These are phyloP conservation scores for Kluyveromyces dobzhanskii DNA, from an alignment of 805 yeast species.

Conservation along the genomic window DNA sequence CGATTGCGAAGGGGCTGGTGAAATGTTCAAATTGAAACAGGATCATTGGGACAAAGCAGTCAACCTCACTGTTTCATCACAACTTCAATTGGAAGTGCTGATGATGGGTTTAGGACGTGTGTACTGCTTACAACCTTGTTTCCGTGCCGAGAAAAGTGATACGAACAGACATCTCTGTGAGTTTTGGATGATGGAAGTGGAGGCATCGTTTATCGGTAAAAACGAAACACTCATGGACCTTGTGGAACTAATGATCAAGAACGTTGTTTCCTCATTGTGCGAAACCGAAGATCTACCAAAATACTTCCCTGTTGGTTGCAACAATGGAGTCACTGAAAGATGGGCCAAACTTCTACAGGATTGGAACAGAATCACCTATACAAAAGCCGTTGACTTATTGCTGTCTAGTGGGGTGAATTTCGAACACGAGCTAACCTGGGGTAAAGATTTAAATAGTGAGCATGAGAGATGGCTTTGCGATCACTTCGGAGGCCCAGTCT, in stretches of 20 bases:
- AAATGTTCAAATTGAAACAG: slow-evolving; percentile 53
- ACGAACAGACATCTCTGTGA: slow-evolving; percentile 89
- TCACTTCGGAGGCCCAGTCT: slow-evolving; percentile 64
- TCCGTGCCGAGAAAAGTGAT: slow-evolving; percentile 87
- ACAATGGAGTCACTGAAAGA: slow-evolving; percentile 30
- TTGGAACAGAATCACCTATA: slow-evolving; percentile 71
- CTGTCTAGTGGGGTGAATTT: slow-evolving; percentile 11
- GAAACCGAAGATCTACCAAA: slow-evolving; percentile 18
- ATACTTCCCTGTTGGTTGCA: slow-evolving; percentile 11
- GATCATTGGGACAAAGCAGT: slow-evolving; percentile 59
- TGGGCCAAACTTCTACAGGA: slow-evolving; percentile 49
- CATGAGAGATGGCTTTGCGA: slow-evolving; percentile 87
- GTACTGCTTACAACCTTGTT: slow-evolving; percentile 87
- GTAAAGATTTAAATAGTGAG: slow-evolving; percentile 67
- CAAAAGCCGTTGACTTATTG: slow-evolving; percentile 60
- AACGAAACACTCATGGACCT: slow-evolving; percentile 55
- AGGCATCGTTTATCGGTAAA: slow-evolving; percentile 55
- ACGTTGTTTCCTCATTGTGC: slow-evolving; percentile 32
- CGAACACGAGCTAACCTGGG: slow-evolving; percentile 42
- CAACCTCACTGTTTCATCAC: slow-evolving; percentile 83
- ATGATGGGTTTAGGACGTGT: slow-evolving; percentile 69
- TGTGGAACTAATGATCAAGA: slow-evolving; percentile 62
- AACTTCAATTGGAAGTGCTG: slow-evolving; percentile 78
- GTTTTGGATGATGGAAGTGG: slow-evolving; percentile 98
- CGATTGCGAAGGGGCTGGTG: slow-evolving; percentile 98